Percentiles rank a stretch among this genome's conserved stretches.
These are phyloP conservation scores for Bidens hawaiensis DNA, from an alignment of 140 eudicot species.

Conservation along the genomic window DNA sequence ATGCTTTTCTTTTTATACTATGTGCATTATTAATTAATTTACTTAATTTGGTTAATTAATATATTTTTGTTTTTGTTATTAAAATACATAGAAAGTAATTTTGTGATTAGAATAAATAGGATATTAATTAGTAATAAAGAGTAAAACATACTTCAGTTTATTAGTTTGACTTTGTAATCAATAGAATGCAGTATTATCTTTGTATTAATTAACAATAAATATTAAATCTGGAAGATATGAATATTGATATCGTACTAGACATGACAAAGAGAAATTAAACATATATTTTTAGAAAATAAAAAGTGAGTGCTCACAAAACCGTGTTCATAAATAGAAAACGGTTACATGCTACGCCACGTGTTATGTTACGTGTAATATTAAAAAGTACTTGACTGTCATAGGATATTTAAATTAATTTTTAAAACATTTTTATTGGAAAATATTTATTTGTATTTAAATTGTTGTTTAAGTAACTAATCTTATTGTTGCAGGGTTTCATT, in stretches of 20 bases:
- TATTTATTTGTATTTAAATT: not conserved
- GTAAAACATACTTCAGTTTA: too few species aligned
- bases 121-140: too few species aligned
- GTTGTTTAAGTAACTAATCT: too few species aligned
- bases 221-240: not conserved
- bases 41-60: not conserved
- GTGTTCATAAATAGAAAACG: not conserved
- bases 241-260: not conserved
- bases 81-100: not conserved
- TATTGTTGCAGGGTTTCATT: conserved; percentile 48
- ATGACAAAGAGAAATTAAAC: not conserved
- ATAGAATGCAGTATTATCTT: too few species aligned
- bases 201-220: too few species aligned
- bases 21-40: not conserved
- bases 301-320: not conserved
- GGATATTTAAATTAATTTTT: not conserved
- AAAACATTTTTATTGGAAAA: not conserved
- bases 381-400: not conserved
- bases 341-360: not conserved
- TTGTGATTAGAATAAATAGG: too few species aligned
- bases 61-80: not conserved
- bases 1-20: conserved; percentile 11
- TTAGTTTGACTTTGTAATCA: too few species aligned
- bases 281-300: not conserved
- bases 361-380: not conserved